Evolutionary conservation across 176 grass and related monocot genomes (phyloP).

Genomic region (Eremochloa ophiuroides): DNA sequence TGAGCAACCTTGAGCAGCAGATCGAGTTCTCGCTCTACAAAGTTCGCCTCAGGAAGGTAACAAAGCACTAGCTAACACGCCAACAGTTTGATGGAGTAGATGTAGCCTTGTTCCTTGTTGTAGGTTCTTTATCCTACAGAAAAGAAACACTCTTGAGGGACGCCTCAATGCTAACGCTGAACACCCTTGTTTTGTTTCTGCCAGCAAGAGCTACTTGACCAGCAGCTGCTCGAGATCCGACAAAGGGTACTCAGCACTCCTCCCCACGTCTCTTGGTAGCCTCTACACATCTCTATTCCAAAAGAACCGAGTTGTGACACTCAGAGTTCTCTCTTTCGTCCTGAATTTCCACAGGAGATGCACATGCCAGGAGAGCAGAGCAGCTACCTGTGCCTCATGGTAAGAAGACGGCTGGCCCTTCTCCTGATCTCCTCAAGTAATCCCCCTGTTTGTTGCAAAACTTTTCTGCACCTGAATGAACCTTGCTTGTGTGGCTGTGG

Average conservation of each 20-base stretch:
- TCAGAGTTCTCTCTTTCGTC: neutral
- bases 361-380: conserved; percentile 34
- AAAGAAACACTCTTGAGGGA: neutral
- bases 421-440: neutral
- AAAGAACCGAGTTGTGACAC: neutral
- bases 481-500: neutral
- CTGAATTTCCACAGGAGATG: conserved; percentile 25
- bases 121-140: neutral
- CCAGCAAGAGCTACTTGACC: conserved; percentile 58
- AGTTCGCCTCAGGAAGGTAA: conserved; percentile 61
- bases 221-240: conserved; percentile 45
- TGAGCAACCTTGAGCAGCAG: conserved; percentile 55
- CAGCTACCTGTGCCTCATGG: conserved; percentile 47
- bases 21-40: conserved; percentile 53
- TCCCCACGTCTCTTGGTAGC: neutral
- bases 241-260: conserved; percentile 43
- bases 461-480: neutral
- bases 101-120: neutral
- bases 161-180: neutral
- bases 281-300: neutral
- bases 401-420: neutral
- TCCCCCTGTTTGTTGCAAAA: neutral
- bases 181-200: neutral
- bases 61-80: neutral
- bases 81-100: neutral